A percentile compares a stretch with the other conserved stretches of the same genome.
These are phyloP conservation scores for Blastocystis sp. DNA, from an alignment of 352 stramenopile genomes.

Conservation along the genomic window DNA sequence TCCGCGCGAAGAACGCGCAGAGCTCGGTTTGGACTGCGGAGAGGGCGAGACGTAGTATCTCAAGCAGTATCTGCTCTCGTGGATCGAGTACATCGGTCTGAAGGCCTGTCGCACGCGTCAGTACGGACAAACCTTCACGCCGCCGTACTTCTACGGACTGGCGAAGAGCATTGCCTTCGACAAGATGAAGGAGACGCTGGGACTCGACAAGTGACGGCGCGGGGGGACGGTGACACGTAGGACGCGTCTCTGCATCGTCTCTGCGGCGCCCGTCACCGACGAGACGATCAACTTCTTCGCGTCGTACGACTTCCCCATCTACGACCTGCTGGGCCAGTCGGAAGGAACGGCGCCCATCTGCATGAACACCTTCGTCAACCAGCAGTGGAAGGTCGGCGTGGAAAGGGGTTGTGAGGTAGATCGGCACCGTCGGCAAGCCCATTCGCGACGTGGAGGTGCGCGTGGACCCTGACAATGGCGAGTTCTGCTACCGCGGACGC, in stretches of 20 bases:
- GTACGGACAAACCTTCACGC: constrained; percentile 72
- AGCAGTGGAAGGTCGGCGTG: constrained; percentile 59
- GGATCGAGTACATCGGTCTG: constrained; percentile 70
- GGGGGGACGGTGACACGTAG: constrained; percentile 27
- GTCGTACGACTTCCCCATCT: constrained; percentile 81
- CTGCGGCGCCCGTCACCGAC: constrained; percentile 77
- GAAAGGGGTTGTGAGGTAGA: neutral
- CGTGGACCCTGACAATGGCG: constrained; percentile 29
- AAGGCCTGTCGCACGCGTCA: constrained; percentile 65
- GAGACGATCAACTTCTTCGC: constrained; percentile 85
- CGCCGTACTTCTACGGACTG: constrained; percentile 75
- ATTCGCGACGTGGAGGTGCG: constrained; percentile 23
- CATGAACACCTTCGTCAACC: constrained; percentile 58
- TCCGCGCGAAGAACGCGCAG: constrained; percentile 53
- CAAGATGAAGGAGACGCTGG: constrained; percentile 56
- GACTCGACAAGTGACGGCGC: constrained; percentile 56
- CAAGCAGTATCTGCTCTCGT: constrained; percentile 79
- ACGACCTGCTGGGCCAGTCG: constrained; percentile 82
- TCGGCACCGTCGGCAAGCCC: constrained; percentile 13
- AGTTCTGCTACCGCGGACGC: constrained; percentile 42
- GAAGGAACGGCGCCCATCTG: constrained; percentile 75
- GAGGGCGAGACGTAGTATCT: constrained; percentile 69
- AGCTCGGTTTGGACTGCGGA: neutral
- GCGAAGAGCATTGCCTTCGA: constrained; percentile 73
- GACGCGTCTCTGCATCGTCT: constrained; percentile 31